Evolutionary conservation across 2,329 filamentous ascomycete genomes (phyloP).

Genomic region (Huntiella omanensis): DNA sequence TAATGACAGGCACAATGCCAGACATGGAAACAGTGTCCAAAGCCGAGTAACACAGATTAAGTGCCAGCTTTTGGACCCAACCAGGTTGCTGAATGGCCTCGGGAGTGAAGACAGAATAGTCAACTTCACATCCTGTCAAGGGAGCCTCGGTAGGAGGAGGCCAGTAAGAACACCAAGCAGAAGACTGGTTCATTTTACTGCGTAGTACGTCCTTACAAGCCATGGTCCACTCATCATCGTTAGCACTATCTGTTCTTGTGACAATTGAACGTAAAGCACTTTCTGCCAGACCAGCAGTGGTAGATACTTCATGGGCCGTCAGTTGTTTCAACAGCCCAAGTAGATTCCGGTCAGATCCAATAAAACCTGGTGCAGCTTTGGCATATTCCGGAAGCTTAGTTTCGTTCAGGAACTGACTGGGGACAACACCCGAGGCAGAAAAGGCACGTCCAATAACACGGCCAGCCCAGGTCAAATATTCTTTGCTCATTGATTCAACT

Average conservation of each 20-base stretch:
- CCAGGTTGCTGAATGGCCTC: conserved; percentile 25
- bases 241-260: conserved; percentile 29
- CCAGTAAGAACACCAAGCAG: conserved; percentile 36
- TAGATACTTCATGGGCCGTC: conserved; percentile 36
- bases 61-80: conserved; percentile 45
- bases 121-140: conserved; percentile 1
- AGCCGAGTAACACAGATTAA: conserved; percentile 10
- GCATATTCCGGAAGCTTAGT: conserved; percentile 33
- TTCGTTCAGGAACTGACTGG: conserved; percentile 39
- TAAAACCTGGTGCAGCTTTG: conserved; percentile 24
- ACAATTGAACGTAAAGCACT: conserved; percentile 37
- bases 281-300: conserved; percentile 40
- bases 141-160: conserved; percentile 33
- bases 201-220: conserved; percentile 34
- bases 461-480: conserved; percentile 72
- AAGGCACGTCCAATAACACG: conserved; percentile 71
- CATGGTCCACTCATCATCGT: conserved; percentile 28
- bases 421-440: conserved; percentile 52
- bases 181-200: conserved; percentile 32
- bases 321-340: conserved; percentile 42
- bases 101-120: conserved; percentile 17
- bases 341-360: conserved; percentile 43
- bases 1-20: conserved; percentile 47
- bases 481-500: conserved; percentile 39
- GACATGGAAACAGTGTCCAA: conserved; percentile 38